These are phyloP conservation scores for Sambucus nigra DNA, from an alignment of 129 eudicot species.

Conservation along the genomic window DNA sequence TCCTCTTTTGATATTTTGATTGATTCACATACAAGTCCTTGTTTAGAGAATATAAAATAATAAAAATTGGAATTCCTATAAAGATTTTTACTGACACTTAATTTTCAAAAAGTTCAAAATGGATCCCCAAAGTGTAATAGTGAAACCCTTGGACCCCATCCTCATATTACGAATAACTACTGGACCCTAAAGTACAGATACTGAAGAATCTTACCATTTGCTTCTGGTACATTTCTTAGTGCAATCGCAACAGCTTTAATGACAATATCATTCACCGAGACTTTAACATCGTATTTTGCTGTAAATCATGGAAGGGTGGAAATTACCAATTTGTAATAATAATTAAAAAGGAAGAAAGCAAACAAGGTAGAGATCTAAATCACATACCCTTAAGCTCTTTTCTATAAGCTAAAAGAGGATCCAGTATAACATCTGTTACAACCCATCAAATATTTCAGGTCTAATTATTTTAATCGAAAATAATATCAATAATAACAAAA, in stretches of 20 bases:
- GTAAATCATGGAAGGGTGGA: constrained; percentile 15
- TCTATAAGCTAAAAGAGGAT: constrained; percentile 84
- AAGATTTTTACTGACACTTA: too few relatives aligned
- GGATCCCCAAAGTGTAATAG: too few relatives aligned
- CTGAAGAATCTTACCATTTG: constrained; percentile 64
- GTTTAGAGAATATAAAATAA: too few relatives aligned
- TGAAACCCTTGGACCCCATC: too few relatives aligned
- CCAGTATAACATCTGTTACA: constrained; percentile 78
- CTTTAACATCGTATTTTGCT: constrained; percentile 83
- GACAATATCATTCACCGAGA: constrained; percentile 93
- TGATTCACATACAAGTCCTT: too few relatives aligned
- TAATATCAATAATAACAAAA: too few relatives aligned
- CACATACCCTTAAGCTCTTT: constrained; percentile 84
- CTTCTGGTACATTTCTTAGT: constrained; percentile 78
- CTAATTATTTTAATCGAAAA: not conserved
- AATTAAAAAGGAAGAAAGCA: constrained; percentile 3
- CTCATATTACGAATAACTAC: too few relatives aligned
- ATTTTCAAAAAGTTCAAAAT: too few relatives aligned
- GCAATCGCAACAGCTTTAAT: constrained; percentile 89
- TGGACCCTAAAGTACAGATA: too few relatives aligned
- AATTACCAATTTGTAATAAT: constrained; percentile 6
- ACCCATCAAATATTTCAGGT: constrained; percentile 13
- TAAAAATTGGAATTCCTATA: too few relatives aligned
- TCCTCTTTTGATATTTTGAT: too few relatives aligned
- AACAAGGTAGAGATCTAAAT: constrained; percentile 3